Conservation (phyloP, 805 yeast genomes). For the Lipomyces chichibuensis region DNA sequence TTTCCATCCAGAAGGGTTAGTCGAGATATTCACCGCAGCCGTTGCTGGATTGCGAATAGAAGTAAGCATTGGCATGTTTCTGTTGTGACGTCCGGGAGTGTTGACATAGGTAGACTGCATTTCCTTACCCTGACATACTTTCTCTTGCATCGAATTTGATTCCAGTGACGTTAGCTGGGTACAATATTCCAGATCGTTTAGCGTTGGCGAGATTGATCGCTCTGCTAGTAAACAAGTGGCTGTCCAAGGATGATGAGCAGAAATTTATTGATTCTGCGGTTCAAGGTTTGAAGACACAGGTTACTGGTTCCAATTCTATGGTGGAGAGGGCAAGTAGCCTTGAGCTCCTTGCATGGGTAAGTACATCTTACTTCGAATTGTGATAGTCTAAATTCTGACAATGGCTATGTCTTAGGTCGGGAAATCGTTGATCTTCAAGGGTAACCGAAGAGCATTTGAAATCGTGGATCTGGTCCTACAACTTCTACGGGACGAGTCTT, state of each 20-base stretch:
- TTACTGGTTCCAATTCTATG: background rate
- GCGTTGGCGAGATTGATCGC: conserved; percentile 61
- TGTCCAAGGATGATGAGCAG: conserved; percentile 38
- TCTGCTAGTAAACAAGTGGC: conserved; percentile 62
- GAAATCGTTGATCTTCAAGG: conserved; percentile 68
- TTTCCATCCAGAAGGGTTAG: conserved; percentile 9
- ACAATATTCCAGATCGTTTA: conserved; percentile 49
- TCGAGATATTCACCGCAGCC: conserved; percentile 25
- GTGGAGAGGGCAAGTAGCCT: conserved; percentile 7
- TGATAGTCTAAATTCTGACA: background rate
- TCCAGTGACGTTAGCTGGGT: background rate
- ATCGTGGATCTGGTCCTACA: conserved; percentile 46
- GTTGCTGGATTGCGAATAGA: conserved; percentile 28
- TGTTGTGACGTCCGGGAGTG: background rate
- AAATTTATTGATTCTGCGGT: conserved; percentile 36
- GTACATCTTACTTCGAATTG: background rate
- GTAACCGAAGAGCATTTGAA: conserved; percentile 49
- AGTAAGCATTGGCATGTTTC: background rate
- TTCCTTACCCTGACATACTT: conserved; percentile 8
- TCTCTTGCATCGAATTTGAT: conserved; percentile 10
- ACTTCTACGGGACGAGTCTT: conserved; percentile 44
- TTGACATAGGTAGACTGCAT: background rate
- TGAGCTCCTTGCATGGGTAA: conserved; percentile 29
- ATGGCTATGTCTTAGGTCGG: conserved; percentile 43
- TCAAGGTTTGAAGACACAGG: background rate